Base-by-base conservation (phyloP, 352 stramenopile species). In the Labyrinthula sp. region DNA sequence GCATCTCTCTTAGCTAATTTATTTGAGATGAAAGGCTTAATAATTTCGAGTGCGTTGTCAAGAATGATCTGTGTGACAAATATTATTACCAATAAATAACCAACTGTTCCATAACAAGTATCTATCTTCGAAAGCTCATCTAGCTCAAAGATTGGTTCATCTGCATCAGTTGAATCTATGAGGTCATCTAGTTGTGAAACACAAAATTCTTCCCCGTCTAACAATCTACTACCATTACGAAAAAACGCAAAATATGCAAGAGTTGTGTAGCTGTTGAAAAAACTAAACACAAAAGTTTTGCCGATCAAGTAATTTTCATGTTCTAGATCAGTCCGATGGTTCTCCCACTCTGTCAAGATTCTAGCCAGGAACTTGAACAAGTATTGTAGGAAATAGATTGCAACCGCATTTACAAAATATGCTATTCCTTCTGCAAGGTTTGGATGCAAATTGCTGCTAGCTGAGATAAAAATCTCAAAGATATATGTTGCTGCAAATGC, bases 281-380 rank as follows among this genome's bases (percentile, higher is more conserved):
- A 84, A 60, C 87, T 73, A 60, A 97, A 97, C 25, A 91, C 62
- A 47, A 95, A 94, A 6, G 93, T 83, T 65, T 97, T 97, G 62
- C 87, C 80, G 41, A 94, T 91, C 45, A 97, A 65, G 41, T 88
- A 68, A 46, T 92, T 83, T 56, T 92, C 71, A 63, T 84, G 94
- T 55, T 93, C 75, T 1, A 81, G 89, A 56, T 95, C 82, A 0
- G 85, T 95, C 45, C 81, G 71, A 56, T 95, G 86, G 64, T 95
- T 95, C 56, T 97, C 87, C 54, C 81, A 79, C 38, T 93, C 68
- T 60, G 91, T 96, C 24, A 97, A 61, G 33, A 72, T 72, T 18
- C 77, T 66, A 3, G 86, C 86, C 17, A 96, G 61, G 35, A 48
- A 63, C 38, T 74, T 79, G 37, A 95, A 89, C 9, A 82, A 66